Base-by-base conservation (phyloP, 345 rosid species). In the Melastoma malabathricum region DNA sequence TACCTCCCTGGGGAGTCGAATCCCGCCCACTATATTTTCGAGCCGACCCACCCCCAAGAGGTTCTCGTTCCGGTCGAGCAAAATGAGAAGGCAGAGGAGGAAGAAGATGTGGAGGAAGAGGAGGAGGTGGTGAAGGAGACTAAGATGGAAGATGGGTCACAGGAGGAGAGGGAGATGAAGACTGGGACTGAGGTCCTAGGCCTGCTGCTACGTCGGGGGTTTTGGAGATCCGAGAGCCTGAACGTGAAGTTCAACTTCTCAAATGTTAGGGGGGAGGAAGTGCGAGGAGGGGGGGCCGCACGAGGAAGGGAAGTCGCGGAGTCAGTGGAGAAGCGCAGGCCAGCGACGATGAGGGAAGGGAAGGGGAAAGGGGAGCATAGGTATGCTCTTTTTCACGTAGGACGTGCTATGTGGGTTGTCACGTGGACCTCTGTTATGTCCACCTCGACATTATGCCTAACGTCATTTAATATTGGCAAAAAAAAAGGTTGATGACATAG, bases 321-420 rank as follows among this genome's bases (percentile, higher is more conserved):
- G 50, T 41, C n/a, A 43, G 59, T 47, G 15, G 59, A 61, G 47
- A 53, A 47, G 41, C 44, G 64, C 23, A 44, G 52, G n/a, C 58
- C 64, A 23, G 48, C 47, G 17, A 34, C 48, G n/a, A 10, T 10
- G 15, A 19, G 57, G 43, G 58, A 52, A 31, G 23, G 3, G 44
- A 39, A 13, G 31, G 53, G 29, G 12, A 20, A 25, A 23, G 13
- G 18, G n/a, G 22, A 58, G 58, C 25, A 4, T 22, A 22, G 25
- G 25, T 22, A 22, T 4, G 25, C 25, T 22, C 25, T 22, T 22
- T 22, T 22, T 4, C 25, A 22, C 4, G 25, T 22, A 22, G 25
- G 25, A 22, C 25, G 25, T 22, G 4, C 25, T 22, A 22, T 22
- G 25, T 22, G 25, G 25, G 25, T 22, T 22, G 4, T 4, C 25